phyloP scores from a whole-genome alignment of 225 moss, liverwort and hornwort species.

The Thuidium tamariscinum region DNA sequence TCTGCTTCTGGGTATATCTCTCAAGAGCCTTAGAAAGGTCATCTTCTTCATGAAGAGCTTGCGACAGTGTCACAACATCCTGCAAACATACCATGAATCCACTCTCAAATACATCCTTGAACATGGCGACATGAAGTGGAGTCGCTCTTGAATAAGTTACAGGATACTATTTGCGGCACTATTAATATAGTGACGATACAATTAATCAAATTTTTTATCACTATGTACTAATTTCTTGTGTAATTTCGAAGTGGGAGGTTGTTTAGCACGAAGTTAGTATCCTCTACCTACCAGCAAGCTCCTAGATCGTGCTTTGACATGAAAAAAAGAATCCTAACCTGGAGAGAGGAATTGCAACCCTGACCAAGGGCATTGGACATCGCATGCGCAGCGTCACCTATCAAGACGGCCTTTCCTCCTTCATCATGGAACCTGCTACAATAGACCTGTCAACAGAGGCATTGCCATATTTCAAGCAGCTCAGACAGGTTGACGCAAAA shows the following conservation, averaged over 20 bases:
- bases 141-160: neutral
- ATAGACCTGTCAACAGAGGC: constrained; percentile 15
- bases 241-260: neutral
- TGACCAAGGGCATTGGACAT: constrained; percentile 62
- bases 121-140: neutral
- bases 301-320: neutral
- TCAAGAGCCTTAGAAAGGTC: constrained; percentile 19
- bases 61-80: constrained; percentile 35
- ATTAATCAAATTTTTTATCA: neutral
- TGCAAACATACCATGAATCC: neutral
- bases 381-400: constrained; percentile 48
- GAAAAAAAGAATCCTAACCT: constrained; percentile 10
- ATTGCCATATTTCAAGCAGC: neutral
- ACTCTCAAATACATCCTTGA: neutral
- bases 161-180: neutral
- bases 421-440: constrained; percentile 42
- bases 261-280: neutral
- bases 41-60: constrained; percentile 12
- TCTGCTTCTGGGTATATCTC: constrained; percentile 30
- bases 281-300: neutral
- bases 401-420: constrained; percentile 35
- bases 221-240: neutral
- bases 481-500: neutral
- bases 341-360: constrained; percentile 56
- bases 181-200: neutral